These are phyloP conservation scores for Boletellus deceptivus DNA, from an alignment of 1,284 basidiomycete genomes.

Conservation along the genomic window DNA sequence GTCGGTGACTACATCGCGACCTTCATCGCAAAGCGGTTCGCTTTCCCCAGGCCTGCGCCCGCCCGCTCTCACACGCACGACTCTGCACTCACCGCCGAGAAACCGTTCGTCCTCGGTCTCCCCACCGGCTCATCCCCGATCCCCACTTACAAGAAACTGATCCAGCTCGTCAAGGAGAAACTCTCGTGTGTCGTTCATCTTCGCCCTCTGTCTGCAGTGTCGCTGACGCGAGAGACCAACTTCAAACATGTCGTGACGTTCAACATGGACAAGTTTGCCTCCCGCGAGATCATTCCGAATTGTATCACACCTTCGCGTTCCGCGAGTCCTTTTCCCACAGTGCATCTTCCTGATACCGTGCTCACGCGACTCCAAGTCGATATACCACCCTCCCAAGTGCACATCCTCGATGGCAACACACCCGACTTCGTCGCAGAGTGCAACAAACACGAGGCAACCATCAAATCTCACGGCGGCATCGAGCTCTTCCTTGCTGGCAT, in stretches of 20 bases:
- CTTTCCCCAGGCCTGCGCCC: not conserved
- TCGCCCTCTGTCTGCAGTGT: not conserved
- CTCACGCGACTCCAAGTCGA: conserved; percentile 56
- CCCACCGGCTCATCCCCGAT: conserved; percentile 88
- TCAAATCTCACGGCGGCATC: conserved; percentile 79
- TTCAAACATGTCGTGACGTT: conserved; percentile 86
- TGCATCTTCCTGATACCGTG: not conserved
- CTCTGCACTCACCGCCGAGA: conserved; percentile 62
- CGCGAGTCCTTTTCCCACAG: conserved; percentile 81
- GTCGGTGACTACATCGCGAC: conserved; percentile 77
- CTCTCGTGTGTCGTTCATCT: conserved; percentile 60
- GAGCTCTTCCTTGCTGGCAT: conserved; percentile 93
- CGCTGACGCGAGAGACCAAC: conserved; percentile 34
- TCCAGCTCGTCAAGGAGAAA: conserved; percentile 72
- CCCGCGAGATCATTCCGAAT: conserved; percentile 78
- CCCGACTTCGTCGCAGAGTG: conserved; percentile 82
- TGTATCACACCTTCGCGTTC: conserved; percentile 93
- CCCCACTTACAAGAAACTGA: conserved; percentile 82
- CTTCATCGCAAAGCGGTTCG: conserved; percentile 78
- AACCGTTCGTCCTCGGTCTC: conserved; percentile 82
- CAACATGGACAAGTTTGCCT: conserved; percentile 93
- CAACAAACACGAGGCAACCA: conserved; percentile 75
- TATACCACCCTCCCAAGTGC: conserved; percentile 78
- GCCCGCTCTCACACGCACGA: conserved; percentile 37
- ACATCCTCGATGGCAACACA: conserved; percentile 83